phyloP scores from a whole-genome alignment of 2,329 filamentous ascomycete species.

The Sporothrix pseudoabietina region DNA sequence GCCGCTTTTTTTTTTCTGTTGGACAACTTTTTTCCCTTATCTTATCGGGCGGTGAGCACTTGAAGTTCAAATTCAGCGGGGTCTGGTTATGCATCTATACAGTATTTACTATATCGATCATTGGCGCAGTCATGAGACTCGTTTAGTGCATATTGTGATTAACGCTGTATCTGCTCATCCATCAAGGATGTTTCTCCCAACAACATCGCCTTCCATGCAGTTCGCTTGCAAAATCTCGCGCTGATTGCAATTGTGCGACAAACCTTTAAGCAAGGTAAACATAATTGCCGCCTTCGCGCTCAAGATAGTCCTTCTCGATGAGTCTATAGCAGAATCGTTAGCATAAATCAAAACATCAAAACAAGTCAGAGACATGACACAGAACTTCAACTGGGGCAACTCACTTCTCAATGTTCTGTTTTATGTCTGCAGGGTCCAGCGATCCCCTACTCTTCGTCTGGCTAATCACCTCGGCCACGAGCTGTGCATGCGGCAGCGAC shows the following conservation, averaged over 20 bases:
- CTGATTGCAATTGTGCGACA: background rate
- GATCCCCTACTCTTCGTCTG: slow-evolving; percentile 85
- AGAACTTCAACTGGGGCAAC: slow-evolving; percentile 41
- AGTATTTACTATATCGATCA: background rate
- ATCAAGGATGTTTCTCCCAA: background rate
- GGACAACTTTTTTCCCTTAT: slow-evolving; percentile 33
- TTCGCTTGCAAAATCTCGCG: background rate
- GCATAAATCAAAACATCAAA: background rate
- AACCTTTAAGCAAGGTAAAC: slow-evolving; percentile 64
- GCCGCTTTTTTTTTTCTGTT: slow-evolving; percentile 28
- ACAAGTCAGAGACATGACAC: background rate
- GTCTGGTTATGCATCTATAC: background rate
- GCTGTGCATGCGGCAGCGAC: slow-evolving; percentile 78
- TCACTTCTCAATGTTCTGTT: slow-evolving; percentile 94
- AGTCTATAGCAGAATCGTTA: slow-evolving; percentile 54
- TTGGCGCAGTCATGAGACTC: background rate
- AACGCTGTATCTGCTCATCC: background rate
- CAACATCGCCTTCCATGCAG: background rate
- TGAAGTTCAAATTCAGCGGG: slow-evolving; percentile 1
- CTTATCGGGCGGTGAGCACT: slow-evolving; percentile 33
- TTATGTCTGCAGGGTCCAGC: slow-evolving; percentile 83
- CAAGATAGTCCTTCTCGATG: slow-evolving; percentile 92
- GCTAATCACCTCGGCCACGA: slow-evolving; percentile 89
- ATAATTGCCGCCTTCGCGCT: slow-evolving; percentile 72
- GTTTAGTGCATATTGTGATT: background rate